phyloP scores from a whole-genome alignment of 768 basidiomycete genomes.

The Suillus variegatus region DNA sequence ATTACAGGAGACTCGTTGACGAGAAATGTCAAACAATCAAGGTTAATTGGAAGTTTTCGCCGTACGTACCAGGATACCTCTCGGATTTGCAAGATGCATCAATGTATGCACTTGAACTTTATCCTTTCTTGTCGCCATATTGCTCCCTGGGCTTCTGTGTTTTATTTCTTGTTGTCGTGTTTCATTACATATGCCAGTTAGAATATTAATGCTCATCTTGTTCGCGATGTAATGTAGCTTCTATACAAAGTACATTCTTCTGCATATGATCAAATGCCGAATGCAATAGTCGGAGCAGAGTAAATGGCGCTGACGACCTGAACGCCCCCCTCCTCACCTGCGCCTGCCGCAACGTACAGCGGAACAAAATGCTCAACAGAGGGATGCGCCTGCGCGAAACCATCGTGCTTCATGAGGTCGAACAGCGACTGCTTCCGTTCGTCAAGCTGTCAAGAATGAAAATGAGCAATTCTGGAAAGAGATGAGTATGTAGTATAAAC shows the following conservation, averaged over 20 bases:
- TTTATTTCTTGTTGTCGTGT: background rate
- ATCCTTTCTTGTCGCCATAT: background rate
- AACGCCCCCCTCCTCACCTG: slow-evolving; percentile 57
- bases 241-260: slow-evolving; percentile 9
- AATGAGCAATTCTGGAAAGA: background rate
- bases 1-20: background rate
- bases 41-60: background rate
- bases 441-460: slow-evolving; percentile 36
- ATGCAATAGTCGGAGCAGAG: slow-evolving; percentile 66
- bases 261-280: slow-evolving; percentile 46
- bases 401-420: slow-evolving; percentile 53
- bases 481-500: slow-evolving; percentile 36
- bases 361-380: slow-evolving; percentile 83
- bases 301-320: slow-evolving; percentile 53
- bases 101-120: background rate
- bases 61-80: background rate
- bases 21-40: background rate
- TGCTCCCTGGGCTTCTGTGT: background rate
- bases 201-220: background rate
- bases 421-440: slow-evolving; percentile 58
- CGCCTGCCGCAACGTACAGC: slow-evolving; percentile 74
- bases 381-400: slow-evolving; percentile 71
- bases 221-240: background rate
- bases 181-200: background rate
- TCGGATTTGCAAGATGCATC: background rate